These are phyloP conservation scores for Leccinum broughii DNA, from an alignment of 768 basidiomycete genomes.

Conservation along the genomic window DNA sequence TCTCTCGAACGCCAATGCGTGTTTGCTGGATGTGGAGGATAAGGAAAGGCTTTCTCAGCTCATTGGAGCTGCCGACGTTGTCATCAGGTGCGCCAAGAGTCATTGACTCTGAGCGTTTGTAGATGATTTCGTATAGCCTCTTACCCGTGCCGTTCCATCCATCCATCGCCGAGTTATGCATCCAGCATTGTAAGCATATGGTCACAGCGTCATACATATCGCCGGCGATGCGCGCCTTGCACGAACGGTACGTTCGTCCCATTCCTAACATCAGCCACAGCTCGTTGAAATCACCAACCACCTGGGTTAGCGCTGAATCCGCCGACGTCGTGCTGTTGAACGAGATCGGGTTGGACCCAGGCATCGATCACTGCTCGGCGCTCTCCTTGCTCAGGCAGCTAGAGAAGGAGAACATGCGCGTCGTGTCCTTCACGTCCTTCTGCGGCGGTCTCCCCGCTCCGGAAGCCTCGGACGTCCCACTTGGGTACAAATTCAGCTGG, in stretches of 20 bases:
- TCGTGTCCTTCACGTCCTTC: conserved; percentile 82
- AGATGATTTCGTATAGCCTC: conserved; percentile 47
- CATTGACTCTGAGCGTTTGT: background rate
- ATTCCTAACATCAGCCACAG: background rate
- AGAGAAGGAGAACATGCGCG: conserved; percentile 48
- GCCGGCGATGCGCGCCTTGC: conserved; percentile 65
- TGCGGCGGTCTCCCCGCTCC: conserved; percentile 92
- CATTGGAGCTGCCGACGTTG: conserved; percentile 68
- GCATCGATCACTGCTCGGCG: conserved; percentile 88
- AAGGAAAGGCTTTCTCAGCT: conserved; percentile 45
- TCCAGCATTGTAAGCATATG: conserved; percentile 68
- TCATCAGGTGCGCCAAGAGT: conserved; percentile 67
- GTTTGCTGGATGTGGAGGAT: conserved; percentile 62
- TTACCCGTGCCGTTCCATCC: conserved; percentile 78
- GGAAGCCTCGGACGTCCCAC: conserved; percentile 54
- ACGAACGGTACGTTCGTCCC: conserved; percentile 52
- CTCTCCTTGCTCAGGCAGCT: conserved; percentile 63
- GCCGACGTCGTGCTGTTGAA: conserved; percentile 76
- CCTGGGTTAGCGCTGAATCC: conserved; percentile 50
- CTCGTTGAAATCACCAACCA: background rate
- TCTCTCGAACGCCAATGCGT: conserved; percentile 53
- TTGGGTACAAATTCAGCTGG: conserved; percentile 96
- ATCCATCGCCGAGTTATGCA: conserved; percentile 69
- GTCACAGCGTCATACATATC: conserved; percentile 93
- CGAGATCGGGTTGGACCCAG: conserved; percentile 89